Evolutionary conservation across 2,329 filamentous ascomycete genomes (phyloP).

Genomic region (Diplodia seriata): DNA sequence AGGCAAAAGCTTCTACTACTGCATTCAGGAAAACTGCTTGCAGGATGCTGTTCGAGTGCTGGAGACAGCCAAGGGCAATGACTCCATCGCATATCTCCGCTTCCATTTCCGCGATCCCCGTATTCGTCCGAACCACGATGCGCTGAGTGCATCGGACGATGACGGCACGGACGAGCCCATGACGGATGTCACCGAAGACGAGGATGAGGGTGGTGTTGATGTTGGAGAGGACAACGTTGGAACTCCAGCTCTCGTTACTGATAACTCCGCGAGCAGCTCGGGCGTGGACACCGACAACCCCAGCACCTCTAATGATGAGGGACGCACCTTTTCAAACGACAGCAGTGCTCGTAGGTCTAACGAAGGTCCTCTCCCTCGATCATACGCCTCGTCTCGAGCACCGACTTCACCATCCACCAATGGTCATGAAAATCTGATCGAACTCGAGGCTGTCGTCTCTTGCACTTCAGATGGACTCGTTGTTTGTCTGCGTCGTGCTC

Average conservation of each 20-base stretch:
- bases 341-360: constrained; percentile 7
- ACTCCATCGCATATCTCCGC: constrained; percentile 87
- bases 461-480: constrained; percentile 89
- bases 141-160: constrained; percentile 56
- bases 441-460: constrained; percentile 88
- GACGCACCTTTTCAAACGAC: constrained; percentile 9
- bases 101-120: constrained; percentile 84
- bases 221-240: constrained; percentile 36
- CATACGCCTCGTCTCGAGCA: constrained; percentile 10
- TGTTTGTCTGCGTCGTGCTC: constrained; percentile 77
- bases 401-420: constrained; percentile 36
- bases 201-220: constrained; percentile 51
- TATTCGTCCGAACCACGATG: constrained; percentile 44
- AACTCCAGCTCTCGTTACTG: not conserved
- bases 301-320: constrained; percentile 31
- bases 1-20: constrained; percentile 85
- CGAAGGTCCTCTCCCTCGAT: not conserved
- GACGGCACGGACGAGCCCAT: constrained; percentile 55
- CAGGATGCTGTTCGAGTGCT: constrained; percentile 78
- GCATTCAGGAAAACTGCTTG: constrained; percentile 79
- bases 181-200: constrained; percentile 57
- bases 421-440: constrained; percentile 58
- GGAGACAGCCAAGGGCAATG: constrained; percentile 86
- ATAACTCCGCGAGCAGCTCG: constrained; percentile 21
- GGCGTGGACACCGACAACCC: constrained; percentile 32